Evolutionary conservation across 306 rosid species (phyloP).

Genomic region (Prunus mira): DNA sequence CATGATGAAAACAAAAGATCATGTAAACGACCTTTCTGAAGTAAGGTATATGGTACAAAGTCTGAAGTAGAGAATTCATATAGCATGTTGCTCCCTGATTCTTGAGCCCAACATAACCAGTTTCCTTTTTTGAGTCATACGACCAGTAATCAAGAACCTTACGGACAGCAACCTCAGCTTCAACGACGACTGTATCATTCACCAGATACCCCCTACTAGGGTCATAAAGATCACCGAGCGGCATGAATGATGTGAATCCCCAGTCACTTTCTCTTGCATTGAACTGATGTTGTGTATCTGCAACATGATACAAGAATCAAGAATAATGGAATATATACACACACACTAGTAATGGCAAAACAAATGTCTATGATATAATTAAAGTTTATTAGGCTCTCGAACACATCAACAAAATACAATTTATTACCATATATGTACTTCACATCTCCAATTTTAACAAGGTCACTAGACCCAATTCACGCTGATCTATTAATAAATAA

Average conservation of each 20-base stretch:
- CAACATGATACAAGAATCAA: constrained; percentile 28
- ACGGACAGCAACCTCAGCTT: constrained; percentile 88
- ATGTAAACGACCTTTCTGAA: constrained; percentile 70
- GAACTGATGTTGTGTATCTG: constrained; percentile 89
- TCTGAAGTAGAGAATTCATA: constrained; percentile 96
- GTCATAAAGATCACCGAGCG: constrained; percentile 77
- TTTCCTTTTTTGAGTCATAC: constrained; percentile 88
- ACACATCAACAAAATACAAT: not conserved
- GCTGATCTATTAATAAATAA: not conserved
- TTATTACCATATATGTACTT: not conserved
- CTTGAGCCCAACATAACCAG: constrained; percentile 91
- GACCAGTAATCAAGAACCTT: constrained; percentile 82
- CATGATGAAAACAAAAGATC: constrained; percentile 2
- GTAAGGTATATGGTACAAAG: constrained; percentile 86
- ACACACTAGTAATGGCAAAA: too few relatives aligned
- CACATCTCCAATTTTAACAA: not conserved
- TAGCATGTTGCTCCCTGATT: constrained; percentile 99
- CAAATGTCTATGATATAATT: not conserved
- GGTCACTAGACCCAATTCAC: not conserved
- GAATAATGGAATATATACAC: not conserved
- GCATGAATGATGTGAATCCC: constrained; percentile 93
- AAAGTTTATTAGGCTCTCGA: not conserved
- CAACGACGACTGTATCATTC: constrained; percentile 67
- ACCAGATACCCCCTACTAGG: constrained; percentile 73
- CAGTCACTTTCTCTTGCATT: constrained; percentile 87